Conservation (phyloP, 2,329 filamentous ascomycete genomes). For the Elsinoe batatas region DNA sequence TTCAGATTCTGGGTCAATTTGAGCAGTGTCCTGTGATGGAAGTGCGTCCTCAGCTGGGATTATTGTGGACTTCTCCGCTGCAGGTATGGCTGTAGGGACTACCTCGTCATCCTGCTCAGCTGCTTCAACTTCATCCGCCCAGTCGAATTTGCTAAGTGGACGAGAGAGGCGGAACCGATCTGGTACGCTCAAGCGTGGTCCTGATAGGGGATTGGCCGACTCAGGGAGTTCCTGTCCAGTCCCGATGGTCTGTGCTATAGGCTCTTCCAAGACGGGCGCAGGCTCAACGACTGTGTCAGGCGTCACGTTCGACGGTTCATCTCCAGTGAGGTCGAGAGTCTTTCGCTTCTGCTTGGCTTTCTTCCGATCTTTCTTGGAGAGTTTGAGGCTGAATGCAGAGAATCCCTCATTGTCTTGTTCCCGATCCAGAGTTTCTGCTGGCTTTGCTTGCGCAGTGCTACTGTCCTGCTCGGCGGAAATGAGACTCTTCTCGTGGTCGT, state of each 20-base stretch:
- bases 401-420: background rate
- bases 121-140: constrained; percentile 6
- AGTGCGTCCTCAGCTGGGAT: background rate
- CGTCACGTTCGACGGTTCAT: background rate
- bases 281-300: background rate
- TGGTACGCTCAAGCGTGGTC: background rate
- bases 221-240: background rate
- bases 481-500: too few relatives aligned
- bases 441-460: background rate
- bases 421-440: background rate
- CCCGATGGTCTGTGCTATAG: background rate
- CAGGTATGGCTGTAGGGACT: background rate
- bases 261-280: background rate
- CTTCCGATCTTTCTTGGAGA: constrained; percentile 22
- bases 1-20: background rate
- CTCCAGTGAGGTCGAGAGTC: background rate
- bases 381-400: constrained; percentile 12
- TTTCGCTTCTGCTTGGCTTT: constrained; percentile 15
- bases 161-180: constrained; percentile 12
- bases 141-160: constrained; percentile 11
- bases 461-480: too few relatives aligned
- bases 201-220: background rate
- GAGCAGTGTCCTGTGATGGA: background rate
- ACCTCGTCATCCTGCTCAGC: constrained; percentile 10
- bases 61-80: too few relatives aligned